phyloP scores from a whole-genome alignment of 1,284 basidiomycete genomes.

The Peniophora sp. region DNA sequence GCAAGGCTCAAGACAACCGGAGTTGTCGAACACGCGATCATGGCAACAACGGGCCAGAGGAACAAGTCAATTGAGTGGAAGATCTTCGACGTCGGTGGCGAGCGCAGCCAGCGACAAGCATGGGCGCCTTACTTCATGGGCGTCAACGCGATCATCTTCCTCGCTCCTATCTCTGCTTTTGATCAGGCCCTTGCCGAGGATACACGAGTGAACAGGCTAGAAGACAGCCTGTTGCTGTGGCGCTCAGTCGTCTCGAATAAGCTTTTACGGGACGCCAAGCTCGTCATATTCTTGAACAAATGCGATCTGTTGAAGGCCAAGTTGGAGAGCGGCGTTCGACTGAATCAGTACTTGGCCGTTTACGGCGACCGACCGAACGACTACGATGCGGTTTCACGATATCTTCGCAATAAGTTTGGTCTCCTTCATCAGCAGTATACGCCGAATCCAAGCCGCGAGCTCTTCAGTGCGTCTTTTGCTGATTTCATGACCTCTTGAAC shows the following conservation, averaged over 20 bases:
- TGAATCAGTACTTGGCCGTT: slow-evolving; percentile 47
- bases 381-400: slow-evolving; percentile 22
- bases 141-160: slow-evolving; percentile 33
- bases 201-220: slow-evolving; percentile 32
- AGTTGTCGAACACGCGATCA: slow-evolving; percentile 64
- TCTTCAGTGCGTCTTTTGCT: slow-evolving; percentile 45
- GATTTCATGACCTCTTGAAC: not conserved
- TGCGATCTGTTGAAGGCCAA: slow-evolving; percentile 61
- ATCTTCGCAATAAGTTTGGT: slow-evolving; percentile 41
- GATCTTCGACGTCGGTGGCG: slow-evolving; percentile 70
- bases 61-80: slow-evolving; percentile 54
- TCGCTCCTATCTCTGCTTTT: slow-evolving; percentile 32
- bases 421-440: slow-evolving; percentile 58
- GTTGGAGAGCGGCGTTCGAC: slow-evolving; percentile 47
- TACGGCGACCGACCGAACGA: slow-evolving; percentile 29
- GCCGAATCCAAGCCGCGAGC: slow-evolving; percentile 62
- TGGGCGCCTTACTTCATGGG: slow-evolving; percentile 36
- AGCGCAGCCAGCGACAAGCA: slow-evolving; percentile 38
- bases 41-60: slow-evolving; percentile 36
- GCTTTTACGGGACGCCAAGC: slow-evolving; percentile 29
- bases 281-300: slow-evolving; percentile 30
- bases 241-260: slow-evolving; percentile 29
- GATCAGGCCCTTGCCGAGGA: slow-evolving; percentile 36
- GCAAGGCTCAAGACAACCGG: slow-evolving; percentile 63
- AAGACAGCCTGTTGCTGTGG: slow-evolving; percentile 35